Percentiles rank a stretch among this genome's conserved stretches.
Evolutionary conservation across 1,139 yeast genomes (phyloP).

Genomic region (Blastobotrys arbuscula): DNA sequence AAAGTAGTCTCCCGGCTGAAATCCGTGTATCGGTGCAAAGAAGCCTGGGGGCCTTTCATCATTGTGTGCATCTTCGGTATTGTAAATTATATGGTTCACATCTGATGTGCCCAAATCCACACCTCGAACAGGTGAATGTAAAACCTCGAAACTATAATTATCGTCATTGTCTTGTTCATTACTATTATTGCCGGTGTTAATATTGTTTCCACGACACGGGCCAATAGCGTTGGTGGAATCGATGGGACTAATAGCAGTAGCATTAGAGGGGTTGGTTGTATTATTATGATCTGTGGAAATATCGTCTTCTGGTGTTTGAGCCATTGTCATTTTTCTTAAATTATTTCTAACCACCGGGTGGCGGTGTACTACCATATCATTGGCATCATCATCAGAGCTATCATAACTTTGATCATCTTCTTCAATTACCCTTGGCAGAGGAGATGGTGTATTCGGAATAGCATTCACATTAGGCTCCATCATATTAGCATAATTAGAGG

Average conservation of each 20-base stretch:
- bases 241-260: too few relatives aligned
- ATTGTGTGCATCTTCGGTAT: neutral
- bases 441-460: neutral
- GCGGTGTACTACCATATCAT: slow-evolving; percentile 4
- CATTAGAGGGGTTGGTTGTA: neutral
- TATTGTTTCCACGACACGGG: too few relatives aligned
- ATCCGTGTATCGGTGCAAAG: slow-evolving; percentile 27
- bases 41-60: slow-evolving; percentile 17
- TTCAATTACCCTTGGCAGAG: neutral
- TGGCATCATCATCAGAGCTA: neutral
- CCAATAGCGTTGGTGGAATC: too few relatives aligned
- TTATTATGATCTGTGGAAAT: neutral
- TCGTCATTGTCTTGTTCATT: slow-evolving; percentile 13
- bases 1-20: slow-evolving; percentile 31
- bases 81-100: neutral
- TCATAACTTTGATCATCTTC: neutral
- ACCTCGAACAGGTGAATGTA: neutral
- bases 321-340: slow-evolving; percentile 4
- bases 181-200: slow-evolving; percentile 7
- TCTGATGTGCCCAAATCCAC: neutral
- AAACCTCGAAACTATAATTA: slow-evolving; percentile 6
- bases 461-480: too few relatives aligned
- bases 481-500: neutral
- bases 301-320: neutral
- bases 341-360: slow-evolving; percentile 8